phyloP scores from a whole-genome alignment of 164 flowering plant species.

The Magnolia changhungtana region DNA sequence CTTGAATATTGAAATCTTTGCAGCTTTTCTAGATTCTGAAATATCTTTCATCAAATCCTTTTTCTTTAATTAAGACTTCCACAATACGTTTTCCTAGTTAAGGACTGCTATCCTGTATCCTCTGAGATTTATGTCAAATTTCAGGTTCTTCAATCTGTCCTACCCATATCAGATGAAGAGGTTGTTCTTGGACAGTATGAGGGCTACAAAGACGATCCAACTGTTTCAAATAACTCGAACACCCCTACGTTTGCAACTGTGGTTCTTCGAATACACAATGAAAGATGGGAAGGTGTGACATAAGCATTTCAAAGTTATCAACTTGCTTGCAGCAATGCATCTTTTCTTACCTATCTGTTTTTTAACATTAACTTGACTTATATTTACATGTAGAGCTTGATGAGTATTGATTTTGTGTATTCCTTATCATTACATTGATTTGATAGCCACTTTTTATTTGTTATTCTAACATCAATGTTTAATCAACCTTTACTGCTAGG shows the following conservation, averaged over 20 bases:
- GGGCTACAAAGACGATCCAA: slow-evolving; percentile 82
- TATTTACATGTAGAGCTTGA: neutral
- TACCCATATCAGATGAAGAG: slow-evolving; percentile 72
- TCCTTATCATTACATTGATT: neutral
- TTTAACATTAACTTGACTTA: neutral
- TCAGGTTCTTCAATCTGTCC: slow-evolving; percentile 93
- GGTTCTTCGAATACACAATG: slow-evolving; percentile 81
- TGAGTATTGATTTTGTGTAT: neutral
- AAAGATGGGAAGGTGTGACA: slow-evolving; percentile 94
- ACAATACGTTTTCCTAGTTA: neutral
- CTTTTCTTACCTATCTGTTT: neutral
- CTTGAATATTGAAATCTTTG: neutral
- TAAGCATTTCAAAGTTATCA: neutral
- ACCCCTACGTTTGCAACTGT: slow-evolving; percentile 94
- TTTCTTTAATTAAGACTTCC: neutral
- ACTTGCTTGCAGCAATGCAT: neutral
- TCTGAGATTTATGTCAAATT: slow-evolving; percentile 6
- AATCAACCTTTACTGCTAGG: slow-evolving; percentile 40
- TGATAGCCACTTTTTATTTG: neutral
- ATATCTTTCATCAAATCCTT: neutral
- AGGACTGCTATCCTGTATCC: neutral
- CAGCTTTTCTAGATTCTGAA: neutral
- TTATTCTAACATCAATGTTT: neutral
- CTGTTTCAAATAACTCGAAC: slow-evolving; percentile 82
- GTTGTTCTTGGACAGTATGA: slow-evolving; percentile 96